Percentiles rank a stretch among this genome's conserved stretches.
These are phyloP conservation scores for Teratosphaeria zuluensis DNA, from an alignment of 2,329 filamentous ascomycete genomes.

Conservation along the genomic window DNA sequence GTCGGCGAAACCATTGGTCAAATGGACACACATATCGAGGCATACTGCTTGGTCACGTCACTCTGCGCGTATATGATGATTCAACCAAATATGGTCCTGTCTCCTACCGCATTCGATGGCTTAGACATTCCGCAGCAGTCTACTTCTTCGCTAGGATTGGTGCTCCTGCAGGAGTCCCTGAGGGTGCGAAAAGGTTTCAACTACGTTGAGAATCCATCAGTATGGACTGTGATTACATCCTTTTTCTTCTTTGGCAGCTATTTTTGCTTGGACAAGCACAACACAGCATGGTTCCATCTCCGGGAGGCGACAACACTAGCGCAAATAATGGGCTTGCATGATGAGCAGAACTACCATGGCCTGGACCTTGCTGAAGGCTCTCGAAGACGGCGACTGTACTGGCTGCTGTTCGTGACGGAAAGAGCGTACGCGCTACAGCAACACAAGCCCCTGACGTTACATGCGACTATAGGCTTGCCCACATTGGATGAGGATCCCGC, in stretches of 20 bases:
- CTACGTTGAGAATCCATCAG: conserved; percentile 46
- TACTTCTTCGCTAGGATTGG: conserved; percentile 39
- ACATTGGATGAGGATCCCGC: conserved; percentile 41
- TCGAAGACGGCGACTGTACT: conserved; percentile 49
- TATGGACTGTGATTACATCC: conserved; percentile 51
- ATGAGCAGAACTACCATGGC: conserved; percentile 46
- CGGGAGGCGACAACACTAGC: conserved; percentile 52
- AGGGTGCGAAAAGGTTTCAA: conserved; percentile 47
- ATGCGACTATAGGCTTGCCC: conserved; percentile 49
- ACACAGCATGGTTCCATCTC: conserved; percentile 54
- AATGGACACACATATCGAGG: conserved; percentile 44
- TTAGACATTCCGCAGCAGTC: conserved; percentile 38
- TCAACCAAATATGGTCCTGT: conserved; percentile 38
- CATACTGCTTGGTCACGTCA: conserved; percentile 48
- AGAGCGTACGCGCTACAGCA: conserved; percentile 55
- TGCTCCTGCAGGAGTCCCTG: conserved; percentile 50
- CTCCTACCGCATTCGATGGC: conserved; percentile 36
- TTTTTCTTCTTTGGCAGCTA: conserved; percentile 53
- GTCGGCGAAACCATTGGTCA: conserved; percentile 45
- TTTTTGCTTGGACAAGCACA: conserved; percentile 52
- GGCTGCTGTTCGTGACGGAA: conserved; percentile 55
- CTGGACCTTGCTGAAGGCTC: conserved; percentile 41
- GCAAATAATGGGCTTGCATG: conserved; percentile 49
- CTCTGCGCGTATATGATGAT: conserved; percentile 43
- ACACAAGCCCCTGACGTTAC: conserved; percentile 53